A percentile compares a stretch with the other conserved stretches of the same genome.
phyloP scores from a whole-genome alignment of 345 rosid genomes.

The Rhodamnia rubescens region DNA sequence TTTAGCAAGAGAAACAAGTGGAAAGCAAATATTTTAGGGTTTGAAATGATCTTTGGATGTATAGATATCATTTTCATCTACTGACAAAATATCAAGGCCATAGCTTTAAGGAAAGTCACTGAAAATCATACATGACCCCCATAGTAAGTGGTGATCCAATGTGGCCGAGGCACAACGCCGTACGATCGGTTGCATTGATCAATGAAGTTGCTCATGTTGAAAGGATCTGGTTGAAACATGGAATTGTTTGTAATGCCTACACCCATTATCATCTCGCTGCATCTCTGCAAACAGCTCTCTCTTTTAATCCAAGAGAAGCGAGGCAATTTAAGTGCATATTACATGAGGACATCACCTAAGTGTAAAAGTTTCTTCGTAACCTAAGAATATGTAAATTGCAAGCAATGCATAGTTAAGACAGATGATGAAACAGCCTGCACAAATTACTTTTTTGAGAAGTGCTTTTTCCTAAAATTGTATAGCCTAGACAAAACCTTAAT shows the following conservation, averaged over 20 bases:
- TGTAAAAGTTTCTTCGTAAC: neutral
- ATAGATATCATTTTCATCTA: neutral
- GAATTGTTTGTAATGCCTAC: constrained; percentile 16
- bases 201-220: constrained; percentile 1
- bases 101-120: neutral
- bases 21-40: neutral
- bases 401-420: neutral
- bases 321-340: neutral
- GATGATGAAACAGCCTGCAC: neutral
- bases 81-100: neutral
- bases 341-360: neutral
- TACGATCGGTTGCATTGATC: neutral
- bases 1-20: neutral
- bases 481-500: neutral
- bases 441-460: neutral
- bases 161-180: constrained; percentile 39
- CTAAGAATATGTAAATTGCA: neutral
- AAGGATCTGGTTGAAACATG: constrained; percentile 25
- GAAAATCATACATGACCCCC: constrained; percentile 26
- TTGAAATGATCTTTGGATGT: neutral
- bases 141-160: constrained; percentile 41
- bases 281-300: constrained; percentile 8
- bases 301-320: neutral
- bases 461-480: neutral
- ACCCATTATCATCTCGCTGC: constrained; percentile 51